A percentile compares a stretch with the other conserved stretches of the same genome.
These are phyloP conservation scores for Metarhizium guizhouense DNA, from an alignment of 2,329 filamentous ascomycete species.

Conservation along the genomic window DNA sequence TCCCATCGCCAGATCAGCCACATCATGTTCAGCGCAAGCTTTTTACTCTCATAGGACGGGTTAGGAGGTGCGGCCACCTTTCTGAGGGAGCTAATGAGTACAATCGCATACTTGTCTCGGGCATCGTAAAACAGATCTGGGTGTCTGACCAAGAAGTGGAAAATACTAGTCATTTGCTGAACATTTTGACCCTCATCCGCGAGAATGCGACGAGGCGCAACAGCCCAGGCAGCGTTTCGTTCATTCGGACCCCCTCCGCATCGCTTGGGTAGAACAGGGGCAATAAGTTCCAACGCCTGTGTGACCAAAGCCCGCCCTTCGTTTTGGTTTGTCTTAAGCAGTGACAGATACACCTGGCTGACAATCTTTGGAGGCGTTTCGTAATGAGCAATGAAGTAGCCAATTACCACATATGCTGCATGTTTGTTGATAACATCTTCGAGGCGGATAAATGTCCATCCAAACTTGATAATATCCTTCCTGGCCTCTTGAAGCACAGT, in stretches of 20 bases:
- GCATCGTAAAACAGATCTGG: constrained; percentile 92
- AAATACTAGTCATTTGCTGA: constrained; percentile 94
- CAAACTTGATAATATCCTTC: constrained; percentile 98
- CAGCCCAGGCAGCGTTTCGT: constrained; percentile 75
- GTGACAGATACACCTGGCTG: constrained; percentile 84
- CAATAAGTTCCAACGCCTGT: constrained; percentile 87
- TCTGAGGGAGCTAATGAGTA: constrained; percentile 80
- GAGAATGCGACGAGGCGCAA: constrained; percentile 81
- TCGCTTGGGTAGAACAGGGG: constrained; percentile 84
- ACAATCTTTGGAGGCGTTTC: constrained; percentile 96
- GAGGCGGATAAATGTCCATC: constrained; percentile 96
- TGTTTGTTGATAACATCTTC: constrained; percentile 99
- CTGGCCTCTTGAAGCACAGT: constrained; percentile 79
- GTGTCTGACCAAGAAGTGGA: constrained; percentile 90
- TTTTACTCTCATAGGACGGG: constrained; percentile 84
- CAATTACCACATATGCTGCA: constrained; percentile 91
- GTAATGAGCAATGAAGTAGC: constrained; percentile 95
- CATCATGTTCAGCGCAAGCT: constrained; percentile 83
- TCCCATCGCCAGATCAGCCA: constrained; percentile 91
- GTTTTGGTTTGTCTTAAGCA: constrained; percentile 88
- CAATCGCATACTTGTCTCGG: constrained; percentile 78
- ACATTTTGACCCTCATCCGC: constrained; percentile 91
- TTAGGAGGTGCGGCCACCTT: constrained; percentile 81
- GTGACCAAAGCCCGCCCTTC: constrained; percentile 88
- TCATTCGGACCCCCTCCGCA: constrained; percentile 63